Base-by-base conservation (phyloP, 306 rosid genomes). In the Styphnolobium japonicum region DNA sequence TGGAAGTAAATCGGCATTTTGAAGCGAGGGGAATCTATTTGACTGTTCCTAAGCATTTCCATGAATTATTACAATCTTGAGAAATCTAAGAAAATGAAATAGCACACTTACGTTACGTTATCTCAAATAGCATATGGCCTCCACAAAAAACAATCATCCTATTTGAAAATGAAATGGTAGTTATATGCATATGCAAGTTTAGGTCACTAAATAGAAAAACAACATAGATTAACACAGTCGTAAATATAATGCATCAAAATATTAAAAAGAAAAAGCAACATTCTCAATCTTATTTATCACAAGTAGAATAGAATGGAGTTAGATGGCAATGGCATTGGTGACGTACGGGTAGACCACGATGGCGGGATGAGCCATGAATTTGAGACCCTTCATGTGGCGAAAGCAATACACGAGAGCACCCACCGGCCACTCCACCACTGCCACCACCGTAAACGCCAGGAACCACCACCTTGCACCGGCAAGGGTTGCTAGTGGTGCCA, bases 391-490 rank as follows among this genome's bases (percentile, higher is more conserved):
- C 53, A 66, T 40, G 53, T 66, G 72, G 33, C 80, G 83, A 62
- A 93, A 93, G 61, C 64, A 12, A 58, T 85, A 93, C 3, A 93
- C 90, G 0, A 88, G 9, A 67, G 91, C 94, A 43, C 97, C 97
- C 16, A 91, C 82, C 7, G 98, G 98, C 97, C 98, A 93, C 76
- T 93, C 95, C 49, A 93, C 91, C 31, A 82, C 19, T 37, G 90
- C 97, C 23, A 93, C 85, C 21, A 36, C 90, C 0, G 55, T 83
- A 25, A 93, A 91, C 6, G 91, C 93, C 82, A 93, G 4, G 62
- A 83, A 85, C 6, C 45, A 93, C 81, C 84, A 90, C 93, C 89
- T 85, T 91, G 90, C 98, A 93, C 85, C 93, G 85, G 82, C 95
- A 91, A 15, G 95, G 97, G 83, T 93, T 91, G 76, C 92, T 87